A percentile compares a stretch with the other conserved stretches of the same genome.
phyloP scores from a whole-genome alignment of 2,329 filamentous ascomycete genomes.

The Immersiporthe knoxdaviesiana region DNA sequence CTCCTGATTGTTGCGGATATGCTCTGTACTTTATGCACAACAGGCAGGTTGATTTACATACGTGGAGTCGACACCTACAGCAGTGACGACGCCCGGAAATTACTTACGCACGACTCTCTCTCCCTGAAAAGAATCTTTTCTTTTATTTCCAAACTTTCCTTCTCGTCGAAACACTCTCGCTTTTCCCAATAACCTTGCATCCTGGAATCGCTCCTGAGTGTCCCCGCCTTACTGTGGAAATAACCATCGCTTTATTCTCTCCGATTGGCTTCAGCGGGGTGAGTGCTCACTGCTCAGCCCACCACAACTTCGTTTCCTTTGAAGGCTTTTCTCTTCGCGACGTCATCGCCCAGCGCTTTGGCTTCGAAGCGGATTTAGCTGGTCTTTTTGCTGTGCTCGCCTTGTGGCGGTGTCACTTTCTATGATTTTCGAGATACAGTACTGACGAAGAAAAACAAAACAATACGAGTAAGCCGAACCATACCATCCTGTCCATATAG shows the following conservation, averaged over 20 bases:
- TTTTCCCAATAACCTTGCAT: not conserved
- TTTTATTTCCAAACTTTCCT: not conserved
- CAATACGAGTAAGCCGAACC: not conserved
- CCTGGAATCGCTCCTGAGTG: not conserved
- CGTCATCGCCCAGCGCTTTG: not conserved
- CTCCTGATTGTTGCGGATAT: not conserved
- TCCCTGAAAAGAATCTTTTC: not conserved
- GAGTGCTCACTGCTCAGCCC: not conserved
- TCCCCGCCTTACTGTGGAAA: not conserved
- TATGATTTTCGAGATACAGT: conserved; percentile 3
- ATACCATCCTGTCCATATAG: not conserved
- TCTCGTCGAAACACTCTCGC: not conserved
- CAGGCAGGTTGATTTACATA: not conserved
- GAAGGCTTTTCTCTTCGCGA: not conserved
- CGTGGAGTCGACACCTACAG: not conserved
- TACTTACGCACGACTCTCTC: not conserved
- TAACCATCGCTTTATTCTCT: not conserved
- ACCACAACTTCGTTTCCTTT: not conserved
- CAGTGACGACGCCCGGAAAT: not conserved
- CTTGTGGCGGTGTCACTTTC: not conserved
- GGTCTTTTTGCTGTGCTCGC: conserved; percentile 50
- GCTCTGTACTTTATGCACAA: not conserved
- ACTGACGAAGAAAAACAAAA: not conserved
- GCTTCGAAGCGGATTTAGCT: not conserved
- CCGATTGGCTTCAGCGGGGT: conserved; percentile 6